A percentile compares a stretch with the other conserved stretches of the same genome.
Conservation (phyloP, 2,329 filamentous ascomycete species). For the Cladosporium sp. region DNA sequence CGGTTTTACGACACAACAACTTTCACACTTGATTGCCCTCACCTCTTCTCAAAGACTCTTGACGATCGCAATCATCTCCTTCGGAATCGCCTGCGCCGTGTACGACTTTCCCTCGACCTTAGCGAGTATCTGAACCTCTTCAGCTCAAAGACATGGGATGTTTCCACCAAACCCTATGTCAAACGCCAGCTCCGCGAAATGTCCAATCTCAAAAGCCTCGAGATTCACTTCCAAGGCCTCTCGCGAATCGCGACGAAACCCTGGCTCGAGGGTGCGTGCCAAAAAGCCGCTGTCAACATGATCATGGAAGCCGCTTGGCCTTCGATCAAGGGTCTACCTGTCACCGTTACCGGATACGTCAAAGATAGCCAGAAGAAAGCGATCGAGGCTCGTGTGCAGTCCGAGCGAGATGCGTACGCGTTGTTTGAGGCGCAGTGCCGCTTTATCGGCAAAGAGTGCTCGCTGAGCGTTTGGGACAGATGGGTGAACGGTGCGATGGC, state of each 20-base stretch:
- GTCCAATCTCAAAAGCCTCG: conserved; percentile 22
- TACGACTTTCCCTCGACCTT: conserved; percentile 28
- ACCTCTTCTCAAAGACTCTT: conserved; percentile 22
- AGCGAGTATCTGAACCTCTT: conserved; percentile 29
- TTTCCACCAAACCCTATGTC: not conserved
- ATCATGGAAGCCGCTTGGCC: conserved; percentile 29
- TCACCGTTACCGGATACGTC: conserved; percentile 29
- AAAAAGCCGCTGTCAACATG: conserved; percentile 25
- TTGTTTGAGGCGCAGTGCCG: not conserved
- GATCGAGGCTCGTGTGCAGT: conserved; percentile 21
- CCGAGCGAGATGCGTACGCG: not conserved
- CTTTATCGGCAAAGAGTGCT: not conserved
- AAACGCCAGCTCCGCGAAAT: conserved; percentile 12
- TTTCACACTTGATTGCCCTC: conserved; percentile 24
- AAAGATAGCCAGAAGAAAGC: conserved; percentile 27
- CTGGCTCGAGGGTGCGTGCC: conserved; percentile 25
- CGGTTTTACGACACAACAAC: conserved; percentile 24
- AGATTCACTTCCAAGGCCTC: conserved; percentile 21
- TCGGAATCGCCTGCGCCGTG: conserved; percentile 21
- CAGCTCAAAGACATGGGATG: conserved; percentile 19
- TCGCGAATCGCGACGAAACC: conserved; percentile 4
- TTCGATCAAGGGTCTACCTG: conserved; percentile 28
- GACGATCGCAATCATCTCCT: conserved; percentile 17
- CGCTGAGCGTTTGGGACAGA: not conserved
- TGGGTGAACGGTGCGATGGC: not conserved